These are phyloP conservation scores for Hymenotorrendiella dingleyae DNA, from an alignment of 2,329 filamentous ascomycete species.

Conservation along the genomic window DNA sequence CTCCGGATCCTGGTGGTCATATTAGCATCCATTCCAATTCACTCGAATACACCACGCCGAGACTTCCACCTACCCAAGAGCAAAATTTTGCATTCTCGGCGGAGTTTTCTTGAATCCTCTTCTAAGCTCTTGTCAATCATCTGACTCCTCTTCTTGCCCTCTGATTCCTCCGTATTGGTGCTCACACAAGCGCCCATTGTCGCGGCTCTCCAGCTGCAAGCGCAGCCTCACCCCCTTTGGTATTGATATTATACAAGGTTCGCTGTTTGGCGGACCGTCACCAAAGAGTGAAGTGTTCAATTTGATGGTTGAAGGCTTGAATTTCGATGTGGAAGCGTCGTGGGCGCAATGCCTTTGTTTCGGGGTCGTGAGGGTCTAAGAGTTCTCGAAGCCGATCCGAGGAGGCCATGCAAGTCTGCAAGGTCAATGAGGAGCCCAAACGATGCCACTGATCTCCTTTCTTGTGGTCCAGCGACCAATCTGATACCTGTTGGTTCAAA, in stretches of 20 bases:
- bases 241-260: slow-evolving; percentile 10
- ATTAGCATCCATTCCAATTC: slow-evolving; percentile 16
- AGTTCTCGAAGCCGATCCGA: no score
- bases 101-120: slow-evolving; percentile 86
- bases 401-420: slow-evolving; percentile 14
- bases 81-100: slow-evolving; percentile 98
- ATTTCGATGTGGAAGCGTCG: neutral
- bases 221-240: slow-evolving; percentile 24
- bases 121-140: slow-evolving; percentile 90
- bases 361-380: slow-evolving; percentile 13
- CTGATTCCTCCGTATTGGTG: slow-evolving; percentile 71
- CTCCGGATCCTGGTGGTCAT: slow-evolving; percentile 69
- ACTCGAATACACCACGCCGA: no score
- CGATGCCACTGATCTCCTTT: no score
- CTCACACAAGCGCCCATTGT: slow-evolving; percentile 94
- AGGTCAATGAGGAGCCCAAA: no score
- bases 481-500: no score
- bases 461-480: no score
- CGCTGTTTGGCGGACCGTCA: neutral
- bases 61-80: slow-evolving; percentile 65
- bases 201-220: slow-evolving; percentile 21
- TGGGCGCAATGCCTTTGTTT: slow-evolving; percentile 4
- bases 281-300: neutral
- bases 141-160: slow-evolving; percentile 94
- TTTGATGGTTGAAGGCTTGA: neutral